Base-by-base conservation (phyloP, 768 basidiomycete species). In the Rhizopogon vinicolor region DNA sequence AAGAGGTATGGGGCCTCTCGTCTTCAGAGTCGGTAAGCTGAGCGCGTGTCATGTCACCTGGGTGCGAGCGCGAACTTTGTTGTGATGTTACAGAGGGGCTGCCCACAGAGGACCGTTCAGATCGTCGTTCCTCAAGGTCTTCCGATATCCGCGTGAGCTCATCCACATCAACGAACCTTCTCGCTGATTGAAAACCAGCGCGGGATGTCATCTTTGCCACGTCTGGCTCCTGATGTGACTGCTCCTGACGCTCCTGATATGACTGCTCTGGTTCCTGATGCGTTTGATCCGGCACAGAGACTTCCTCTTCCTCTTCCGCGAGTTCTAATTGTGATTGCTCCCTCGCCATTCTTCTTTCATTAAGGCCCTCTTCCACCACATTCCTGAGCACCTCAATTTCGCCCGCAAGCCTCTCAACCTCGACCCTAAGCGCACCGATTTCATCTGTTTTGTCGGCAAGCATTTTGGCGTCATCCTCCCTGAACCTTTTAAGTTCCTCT, bases 311-410 rank as follows among this genome's bases (percentile, higher is more conserved):
- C 25, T 56, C 54, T 16, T 18, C 41, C 31, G 57, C 55, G 14
- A 37, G 48, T 25, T 56, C 54, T 18, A 56, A 49, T 13, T 61
- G 60, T 5, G 35, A 37, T 22, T 66, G 60, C 51, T 88, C 85
- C 56, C 85, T 72, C 3, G 74, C 76, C 40, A 76, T 70, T 40
- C 87, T 73, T 28, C 93, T 70, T 59, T 92, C 91, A 57, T 85
- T 81, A 52, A 97, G 75, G 4, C 92, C 92, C 55, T 91, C 87
- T 68, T 95, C 90, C 1, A 98, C 91, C 0, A 94, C 87, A 1
- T 85, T 87, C 10, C 89, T 75, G n/a, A 97, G 75, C 2, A 91
- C 87, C 57, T 89, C 88, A 2, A 98, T 90, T 70, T 98, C 93
- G 3, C 85, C 85, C 0, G 82, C 86, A 5, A 97, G 80, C 42